These are phyloP conservation scores for Yarrowia porcina DNA, from an alignment of 805 yeast genomes.

Conservation along the genomic window DNA sequence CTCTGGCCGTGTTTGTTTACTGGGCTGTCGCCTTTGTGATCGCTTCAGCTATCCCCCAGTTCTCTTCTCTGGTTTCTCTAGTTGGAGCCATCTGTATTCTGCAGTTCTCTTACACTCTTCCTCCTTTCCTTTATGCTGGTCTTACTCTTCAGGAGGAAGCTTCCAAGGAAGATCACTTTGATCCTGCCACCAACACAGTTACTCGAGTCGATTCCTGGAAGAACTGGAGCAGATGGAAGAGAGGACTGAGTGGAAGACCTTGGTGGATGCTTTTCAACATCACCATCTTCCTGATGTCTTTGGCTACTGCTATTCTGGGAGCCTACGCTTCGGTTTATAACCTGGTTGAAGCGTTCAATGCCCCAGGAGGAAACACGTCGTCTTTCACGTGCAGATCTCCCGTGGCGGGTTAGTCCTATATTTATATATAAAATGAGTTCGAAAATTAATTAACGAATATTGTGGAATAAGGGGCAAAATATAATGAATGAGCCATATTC, in stretches of 20 bases:
- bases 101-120: slow-evolving; percentile 49
- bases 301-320: slow-evolving; percentile 37
- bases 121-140: slow-evolving; percentile 35
- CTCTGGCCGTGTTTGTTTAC: slow-evolving; percentile 40
- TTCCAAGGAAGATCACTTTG: slow-evolving; percentile 35
- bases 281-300: slow-evolving; percentile 37
- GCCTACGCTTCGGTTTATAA: slow-evolving; percentile 33
- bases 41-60: slow-evolving; percentile 47
- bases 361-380: slow-evolving; percentile 24
- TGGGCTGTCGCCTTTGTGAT: slow-evolving; percentile 46
- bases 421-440: too few species aligned
- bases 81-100: slow-evolving; percentile 47
- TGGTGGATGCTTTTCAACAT: slow-evolving; percentile 31
- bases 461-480: too few species aligned
- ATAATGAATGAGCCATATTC: too few species aligned
- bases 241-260: slow-evolving; percentile 34
- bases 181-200: slow-evolving; percentile 30
- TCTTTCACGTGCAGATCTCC: slow-evolving; percentile 31
- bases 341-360: slow-evolving; percentile 29
- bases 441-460: too few species aligned
- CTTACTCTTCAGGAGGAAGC: slow-evolving; percentile 35
- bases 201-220: slow-evolving; percentile 37
- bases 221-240: slow-evolving; percentile 39
- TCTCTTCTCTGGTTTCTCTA: slow-evolving; percentile 41
- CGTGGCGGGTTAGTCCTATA: slow-evolving; percentile 25